Conservation (phyloP, 2,329 filamentous ascomycete species). For the Eurotiales sp. region DNA sequence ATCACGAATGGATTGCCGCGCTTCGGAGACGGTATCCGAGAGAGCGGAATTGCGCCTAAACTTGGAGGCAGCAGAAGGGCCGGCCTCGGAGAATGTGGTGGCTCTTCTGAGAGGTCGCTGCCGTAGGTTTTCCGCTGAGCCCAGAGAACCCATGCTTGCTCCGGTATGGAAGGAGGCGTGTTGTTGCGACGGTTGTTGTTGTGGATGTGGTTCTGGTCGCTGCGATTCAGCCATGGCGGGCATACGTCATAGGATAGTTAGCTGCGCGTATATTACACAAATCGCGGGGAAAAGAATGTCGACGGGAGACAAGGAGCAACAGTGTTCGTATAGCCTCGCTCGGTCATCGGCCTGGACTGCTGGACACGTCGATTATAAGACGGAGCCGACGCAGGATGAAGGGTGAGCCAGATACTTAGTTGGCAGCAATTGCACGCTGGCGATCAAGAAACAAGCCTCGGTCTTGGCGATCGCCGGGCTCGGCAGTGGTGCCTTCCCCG, state of each 20-base stretch:
- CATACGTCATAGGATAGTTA: not conserved
- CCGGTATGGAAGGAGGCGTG: slow-evolving; percentile 17
- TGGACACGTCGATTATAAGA: not conserved
- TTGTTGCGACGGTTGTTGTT: slow-evolving; percentile 18
- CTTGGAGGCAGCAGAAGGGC: slow-evolving; percentile 26
- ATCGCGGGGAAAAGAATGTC: no score
- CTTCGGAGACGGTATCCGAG: slow-evolving; percentile 70
- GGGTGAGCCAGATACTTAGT: no score
- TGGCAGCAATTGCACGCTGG: no score
- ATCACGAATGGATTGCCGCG: slow-evolving; percentile 58
- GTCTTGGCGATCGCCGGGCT: no score
- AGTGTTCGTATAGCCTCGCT: no score
- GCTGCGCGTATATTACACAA: no score
- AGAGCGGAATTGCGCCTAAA: slow-evolving; percentile 72
- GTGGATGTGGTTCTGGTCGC: no score
- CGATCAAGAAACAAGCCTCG: no score
- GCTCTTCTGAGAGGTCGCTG: slow-evolving; percentile 34
- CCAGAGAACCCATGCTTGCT: slow-evolving; percentile 16
- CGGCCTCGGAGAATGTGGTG: slow-evolving; percentile 34
- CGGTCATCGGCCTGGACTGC: no score
- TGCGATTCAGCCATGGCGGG: slow-evolving; percentile 21
- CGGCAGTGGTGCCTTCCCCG: no score
- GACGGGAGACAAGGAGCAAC: no score
- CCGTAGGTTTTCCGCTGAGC: slow-evolving; percentile 25
- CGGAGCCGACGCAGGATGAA: no score